These are phyloP conservation scores for Nissolia schottii DNA, from an alignment of 306 rosid genomes.

Conservation along the genomic window DNA sequence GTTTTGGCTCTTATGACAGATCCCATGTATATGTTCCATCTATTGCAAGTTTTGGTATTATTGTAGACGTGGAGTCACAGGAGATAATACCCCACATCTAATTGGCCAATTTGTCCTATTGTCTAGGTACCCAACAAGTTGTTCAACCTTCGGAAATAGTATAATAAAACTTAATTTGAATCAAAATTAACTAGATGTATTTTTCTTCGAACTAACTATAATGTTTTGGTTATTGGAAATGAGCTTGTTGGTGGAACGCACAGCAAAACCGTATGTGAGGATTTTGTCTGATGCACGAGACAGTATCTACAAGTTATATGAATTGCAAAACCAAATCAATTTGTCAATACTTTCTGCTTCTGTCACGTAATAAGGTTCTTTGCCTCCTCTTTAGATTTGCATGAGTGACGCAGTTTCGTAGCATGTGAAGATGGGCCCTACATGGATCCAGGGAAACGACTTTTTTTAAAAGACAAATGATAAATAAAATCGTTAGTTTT, in stretches of 20 bases:
- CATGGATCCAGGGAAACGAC: not conserved
- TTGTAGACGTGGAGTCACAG: conserved; percentile 4
- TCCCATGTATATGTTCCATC: conserved; percentile 28
- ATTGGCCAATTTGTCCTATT: not conserved
- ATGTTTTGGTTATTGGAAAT: not conserved
- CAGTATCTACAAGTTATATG: conserved; percentile 36
- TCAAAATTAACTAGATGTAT: no score
- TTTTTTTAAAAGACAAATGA: not conserved
- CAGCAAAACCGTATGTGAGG: conserved; percentile 25
- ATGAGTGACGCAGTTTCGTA: conserved; percentile 16
- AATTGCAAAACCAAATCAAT: conserved; percentile 20
- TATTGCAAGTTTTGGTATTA: not conserved
- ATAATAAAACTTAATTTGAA: not conserved
- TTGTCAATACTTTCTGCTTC: not conserved
- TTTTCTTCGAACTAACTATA: no score
- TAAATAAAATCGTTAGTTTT: not conserved
- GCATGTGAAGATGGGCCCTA: conserved; percentile 49
- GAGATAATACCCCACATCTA: not conserved
- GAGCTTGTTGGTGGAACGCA: conserved; percentile 25
- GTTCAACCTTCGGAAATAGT: conserved; percentile 17
- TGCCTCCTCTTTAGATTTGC: conserved; percentile 19
- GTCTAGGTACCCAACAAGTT: conserved; percentile 23
- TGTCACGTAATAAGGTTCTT: conserved; percentile 21
- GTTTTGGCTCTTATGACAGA: conserved; percentile 32
- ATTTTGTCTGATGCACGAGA: conserved; percentile 34